Conservation (phyloP, 768 basidiomycete species). For the Suillus ampliporus region DNA sequence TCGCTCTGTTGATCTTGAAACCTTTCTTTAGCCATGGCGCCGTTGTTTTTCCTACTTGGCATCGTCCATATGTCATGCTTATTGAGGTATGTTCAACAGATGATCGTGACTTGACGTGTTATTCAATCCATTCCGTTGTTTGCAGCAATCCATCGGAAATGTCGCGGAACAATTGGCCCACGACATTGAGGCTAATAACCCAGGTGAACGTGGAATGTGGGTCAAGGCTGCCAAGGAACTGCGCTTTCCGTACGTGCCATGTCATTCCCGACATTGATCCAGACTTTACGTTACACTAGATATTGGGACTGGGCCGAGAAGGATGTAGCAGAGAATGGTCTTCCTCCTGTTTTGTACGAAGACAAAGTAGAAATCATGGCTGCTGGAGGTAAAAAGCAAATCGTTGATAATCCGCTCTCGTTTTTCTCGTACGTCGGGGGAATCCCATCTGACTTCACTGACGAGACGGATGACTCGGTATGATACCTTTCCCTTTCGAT, state of each 20-base stretch:
- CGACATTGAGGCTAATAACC: slow-evolving; percentile 28
- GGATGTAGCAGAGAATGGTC: slow-evolving; percentile 21
- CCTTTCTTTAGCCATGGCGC: slow-evolving; percentile 22
- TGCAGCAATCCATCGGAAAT: slow-evolving; percentile 35
- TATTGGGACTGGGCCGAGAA: slow-evolving; percentile 38
- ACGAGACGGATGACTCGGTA: slow-evolving; percentile 16
- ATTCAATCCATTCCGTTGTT: background rate
- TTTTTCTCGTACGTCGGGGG: slow-evolving; percentile 20
- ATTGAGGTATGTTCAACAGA: slow-evolving; percentile 23
- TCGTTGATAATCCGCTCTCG: slow-evolving; percentile 25
- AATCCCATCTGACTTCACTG: slow-evolving; percentile 26
- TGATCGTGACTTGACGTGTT: background rate
- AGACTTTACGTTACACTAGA: slow-evolving; percentile 13
- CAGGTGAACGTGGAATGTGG: slow-evolving; percentile 25
- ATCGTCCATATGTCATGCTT: slow-evolving; percentile 35
- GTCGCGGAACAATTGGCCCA: slow-evolving; percentile 28
- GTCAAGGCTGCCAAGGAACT: slow-evolving; percentile 26
- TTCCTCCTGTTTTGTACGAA: slow-evolving; percentile 26
- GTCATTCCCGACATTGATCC: background rate
- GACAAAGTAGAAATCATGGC: slow-evolving; percentile 19
- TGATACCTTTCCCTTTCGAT: background rate
- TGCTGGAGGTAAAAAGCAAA: slow-evolving; percentile 11
- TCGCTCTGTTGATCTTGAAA: background rate
- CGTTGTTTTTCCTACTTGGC: slow-evolving; percentile 31
- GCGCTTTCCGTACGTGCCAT: slow-evolving; percentile 32